These are phyloP conservation scores for Candida orba DNA, from an alignment of 805 yeast species.

Conservation along the genomic window DNA sequence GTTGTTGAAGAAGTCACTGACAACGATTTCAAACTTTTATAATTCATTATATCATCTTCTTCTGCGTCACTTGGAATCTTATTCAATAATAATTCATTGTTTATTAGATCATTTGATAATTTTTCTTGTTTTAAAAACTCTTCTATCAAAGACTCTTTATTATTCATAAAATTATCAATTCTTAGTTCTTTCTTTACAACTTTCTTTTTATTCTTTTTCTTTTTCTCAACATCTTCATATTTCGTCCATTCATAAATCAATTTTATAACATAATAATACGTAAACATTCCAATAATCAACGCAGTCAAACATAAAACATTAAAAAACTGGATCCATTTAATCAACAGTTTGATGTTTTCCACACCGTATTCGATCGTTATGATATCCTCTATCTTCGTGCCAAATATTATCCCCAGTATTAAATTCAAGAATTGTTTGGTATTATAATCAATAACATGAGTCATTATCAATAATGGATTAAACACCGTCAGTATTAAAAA, in stretches of 20 bases:
- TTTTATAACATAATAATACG: conserved; percentile 16
- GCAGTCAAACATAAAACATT: conserved; percentile 18
- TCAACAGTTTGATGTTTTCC: conserved; percentile 13
- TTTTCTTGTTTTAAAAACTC: conserved; percentile 7
- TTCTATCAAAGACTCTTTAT: background rate
- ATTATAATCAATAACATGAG: conserved; percentile 18
- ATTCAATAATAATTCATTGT: too few species aligned
- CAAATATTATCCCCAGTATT: conserved; percentile 13
- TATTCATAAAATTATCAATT: background rate
- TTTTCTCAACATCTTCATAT: conserved; percentile 8
- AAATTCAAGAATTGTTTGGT: conserved; percentile 13
- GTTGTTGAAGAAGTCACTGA: conserved; percentile 5
- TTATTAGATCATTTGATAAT: background rate
- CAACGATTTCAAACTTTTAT: conserved; percentile 13
- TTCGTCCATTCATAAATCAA: conserved; percentile 19
- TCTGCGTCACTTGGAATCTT: conserved; percentile 10
- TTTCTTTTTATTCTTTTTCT: conserved; percentile 1
- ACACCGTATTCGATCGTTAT: conserved; percentile 13
- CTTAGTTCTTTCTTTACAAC: conserved; percentile 4
- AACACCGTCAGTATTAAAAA: conserved; percentile 7
- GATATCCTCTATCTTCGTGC: conserved; percentile 12
- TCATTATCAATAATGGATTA: conserved; percentile 15
- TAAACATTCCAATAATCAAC: conserved; percentile 16
- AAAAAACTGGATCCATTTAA: conserved; percentile 18
- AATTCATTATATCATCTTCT: conserved; percentile 16